phyloP scores from a whole-genome alignment of 1,139 yeast species.

The Arxiozyma telluris region DNA sequence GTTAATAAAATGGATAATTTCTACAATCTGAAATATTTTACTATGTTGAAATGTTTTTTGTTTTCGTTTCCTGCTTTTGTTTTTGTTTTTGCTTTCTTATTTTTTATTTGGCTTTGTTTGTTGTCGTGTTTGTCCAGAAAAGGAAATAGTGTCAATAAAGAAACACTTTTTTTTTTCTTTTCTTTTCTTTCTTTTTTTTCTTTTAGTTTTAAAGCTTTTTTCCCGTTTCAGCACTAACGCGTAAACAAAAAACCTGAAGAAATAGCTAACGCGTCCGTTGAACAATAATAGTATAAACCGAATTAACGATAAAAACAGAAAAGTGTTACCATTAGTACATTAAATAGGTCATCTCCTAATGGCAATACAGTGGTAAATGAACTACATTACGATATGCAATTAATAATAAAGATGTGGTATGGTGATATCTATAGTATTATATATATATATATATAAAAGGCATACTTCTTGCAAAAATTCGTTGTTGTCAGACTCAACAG shows the following conservation, averaged over 20 bases:
- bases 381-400: not conserved
- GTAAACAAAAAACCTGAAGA: not conserved
- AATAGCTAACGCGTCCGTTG: not conserved
- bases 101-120: slow-evolving; percentile 1
- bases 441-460: no score
- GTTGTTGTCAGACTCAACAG: not conserved
- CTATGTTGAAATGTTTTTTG: not conserved
- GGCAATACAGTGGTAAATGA: not conserved
- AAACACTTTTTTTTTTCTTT: not conserved
- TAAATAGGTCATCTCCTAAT: not conserved
- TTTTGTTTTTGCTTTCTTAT: no score
- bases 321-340: no score
- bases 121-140: slow-evolving; percentile 13
- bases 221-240: not conserved
- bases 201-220: no score
- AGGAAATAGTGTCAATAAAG: slow-evolving; percentile 1
- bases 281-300: no score
- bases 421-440: not conserved
- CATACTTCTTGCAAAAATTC: no score
- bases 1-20: not conserved
- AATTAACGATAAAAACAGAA: not conserved
- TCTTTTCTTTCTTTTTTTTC: no score
- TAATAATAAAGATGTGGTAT: no score
- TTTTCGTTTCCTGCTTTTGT: not conserved
- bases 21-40: no score